phyloP scores from a whole-genome alignment of 2,329 filamentous ascomycete genomes.

The Colletotrichum endophyticum region DNA sequence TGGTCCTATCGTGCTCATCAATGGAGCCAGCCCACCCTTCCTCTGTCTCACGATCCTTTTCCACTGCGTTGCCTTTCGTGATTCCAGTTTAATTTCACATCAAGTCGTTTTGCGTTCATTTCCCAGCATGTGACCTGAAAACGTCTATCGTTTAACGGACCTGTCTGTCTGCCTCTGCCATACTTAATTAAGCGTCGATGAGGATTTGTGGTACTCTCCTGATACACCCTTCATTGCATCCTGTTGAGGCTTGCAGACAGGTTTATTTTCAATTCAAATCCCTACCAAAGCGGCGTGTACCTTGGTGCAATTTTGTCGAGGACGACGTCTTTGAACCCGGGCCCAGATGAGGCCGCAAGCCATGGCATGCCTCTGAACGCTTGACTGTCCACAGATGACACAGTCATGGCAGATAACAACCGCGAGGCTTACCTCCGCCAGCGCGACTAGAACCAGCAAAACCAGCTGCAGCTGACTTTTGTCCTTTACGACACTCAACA shows the following conservation, averaged over 20 bases:
- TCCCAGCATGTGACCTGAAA: neutral
- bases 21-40: neutral
- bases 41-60: neutral
- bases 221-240: neutral
- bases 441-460: neutral
- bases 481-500: neutral
- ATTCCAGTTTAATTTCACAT: neutral
- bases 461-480: neutral
- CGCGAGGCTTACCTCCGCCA: neutral
- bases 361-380: neutral
- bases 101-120: accelerated
- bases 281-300: neutral
- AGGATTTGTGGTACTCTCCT: neutral
- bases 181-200: neutral
- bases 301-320: neutral
- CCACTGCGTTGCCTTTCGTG: neutral
- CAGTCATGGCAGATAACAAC: neutral
- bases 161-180: neutral
- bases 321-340: neutral
- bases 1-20: neutral
- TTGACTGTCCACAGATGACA: neutral
- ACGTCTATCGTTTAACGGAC: accelerated
- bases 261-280: neutral
- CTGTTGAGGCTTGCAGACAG: neutral
- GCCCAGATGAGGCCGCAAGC: neutral